phyloP scores from a whole-genome alignment of 805 yeast genomes.

The Barnettozyma salicaria region DNA sequence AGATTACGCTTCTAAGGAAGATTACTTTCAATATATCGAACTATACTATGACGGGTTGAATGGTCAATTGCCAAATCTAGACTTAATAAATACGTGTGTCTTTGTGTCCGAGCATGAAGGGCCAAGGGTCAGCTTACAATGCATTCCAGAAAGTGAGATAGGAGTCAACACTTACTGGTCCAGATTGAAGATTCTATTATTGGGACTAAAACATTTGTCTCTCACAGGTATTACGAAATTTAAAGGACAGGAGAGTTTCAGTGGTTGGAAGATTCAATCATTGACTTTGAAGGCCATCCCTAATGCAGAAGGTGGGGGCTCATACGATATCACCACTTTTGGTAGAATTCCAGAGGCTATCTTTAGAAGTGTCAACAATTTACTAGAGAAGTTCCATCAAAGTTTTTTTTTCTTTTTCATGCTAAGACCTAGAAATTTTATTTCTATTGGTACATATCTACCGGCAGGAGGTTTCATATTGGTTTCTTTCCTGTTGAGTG shows the following conservation, averaged over 20 bases:
- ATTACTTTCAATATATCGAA: conserved; percentile 69
- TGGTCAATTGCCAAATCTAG: conserved; percentile 94
- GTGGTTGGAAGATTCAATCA: conserved; percentile 95
- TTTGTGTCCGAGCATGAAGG: conserved; percentile 71
- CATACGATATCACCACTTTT: conserved; percentile 78
- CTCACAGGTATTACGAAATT: conserved; percentile 59
- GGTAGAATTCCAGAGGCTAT: conserved; percentile 87
- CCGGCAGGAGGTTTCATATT: conserved; percentile 79
- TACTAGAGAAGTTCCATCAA: conserved; percentile 94
- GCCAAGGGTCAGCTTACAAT: conserved; percentile 61
- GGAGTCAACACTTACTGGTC: conserved; percentile 43
- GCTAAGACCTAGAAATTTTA: conserved; percentile 72
- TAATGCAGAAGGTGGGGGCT: conserved; percentile 33
- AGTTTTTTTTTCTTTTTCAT: conserved; percentile 89
- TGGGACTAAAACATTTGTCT: conserved; percentile 65
- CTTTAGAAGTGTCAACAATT: conserved; percentile 83
- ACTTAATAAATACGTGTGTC: conserved; percentile 78
- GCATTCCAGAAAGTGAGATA: conserved; percentile 41
- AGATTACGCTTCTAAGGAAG: conserved; percentile 64
- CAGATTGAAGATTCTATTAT: conserved; percentile 51
- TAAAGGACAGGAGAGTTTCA: conserved; percentile 83
- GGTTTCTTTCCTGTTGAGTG: conserved; percentile 59
- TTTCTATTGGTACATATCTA: conserved; percentile 88
- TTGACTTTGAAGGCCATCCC: conserved; percentile 62
- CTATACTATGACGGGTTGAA: conserved; percentile 81